Conservation (phyloP, 2,329 filamentous ascomycete species). For the Aspergillus persii region DNA sequence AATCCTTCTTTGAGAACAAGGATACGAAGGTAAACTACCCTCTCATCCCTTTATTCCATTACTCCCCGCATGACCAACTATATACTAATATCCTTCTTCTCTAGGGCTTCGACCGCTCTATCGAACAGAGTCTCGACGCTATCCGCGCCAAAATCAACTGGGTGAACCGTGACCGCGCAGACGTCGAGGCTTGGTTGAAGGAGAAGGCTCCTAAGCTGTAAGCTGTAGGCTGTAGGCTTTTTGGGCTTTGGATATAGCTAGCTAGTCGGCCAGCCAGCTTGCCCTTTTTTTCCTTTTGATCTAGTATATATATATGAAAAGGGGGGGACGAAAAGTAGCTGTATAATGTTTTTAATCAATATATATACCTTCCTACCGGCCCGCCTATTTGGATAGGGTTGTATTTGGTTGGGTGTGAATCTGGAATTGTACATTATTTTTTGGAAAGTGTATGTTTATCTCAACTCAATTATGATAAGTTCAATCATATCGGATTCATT, state of each 20-base stretch:
- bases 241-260: not conserved
- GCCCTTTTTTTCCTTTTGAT: not conserved
- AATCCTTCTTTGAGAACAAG: constrained; percentile 77
- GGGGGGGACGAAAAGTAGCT: not conserved
- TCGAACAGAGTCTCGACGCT: constrained; percentile 85
- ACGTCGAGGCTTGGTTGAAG: constrained; percentile 72
- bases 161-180: constrained; percentile 71
- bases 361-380: not conserved
- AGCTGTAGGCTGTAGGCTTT: constrained; percentile 25
- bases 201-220: constrained; percentile 15
- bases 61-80: not conserved
- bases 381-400: not conserved
- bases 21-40: constrained; percentile 64
- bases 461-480: too few relatives aligned
- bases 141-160: constrained; percentile 82
- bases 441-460: too few relatives aligned
- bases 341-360: not conserved
- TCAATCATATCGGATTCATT: too few relatives aligned
- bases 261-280: too few relatives aligned
- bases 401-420: too few relatives aligned
- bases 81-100: constrained; percentile 10
- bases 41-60: too few relatives aligned
- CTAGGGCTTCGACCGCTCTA: constrained; percentile 73
- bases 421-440: too few relatives aligned
- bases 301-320: not conserved